Evolutionary conservation across 2,329 filamentous ascomycete species (phyloP), one percentile per base, ranked within the genome.

Genomic region (Penicillium sp.): DNA sequence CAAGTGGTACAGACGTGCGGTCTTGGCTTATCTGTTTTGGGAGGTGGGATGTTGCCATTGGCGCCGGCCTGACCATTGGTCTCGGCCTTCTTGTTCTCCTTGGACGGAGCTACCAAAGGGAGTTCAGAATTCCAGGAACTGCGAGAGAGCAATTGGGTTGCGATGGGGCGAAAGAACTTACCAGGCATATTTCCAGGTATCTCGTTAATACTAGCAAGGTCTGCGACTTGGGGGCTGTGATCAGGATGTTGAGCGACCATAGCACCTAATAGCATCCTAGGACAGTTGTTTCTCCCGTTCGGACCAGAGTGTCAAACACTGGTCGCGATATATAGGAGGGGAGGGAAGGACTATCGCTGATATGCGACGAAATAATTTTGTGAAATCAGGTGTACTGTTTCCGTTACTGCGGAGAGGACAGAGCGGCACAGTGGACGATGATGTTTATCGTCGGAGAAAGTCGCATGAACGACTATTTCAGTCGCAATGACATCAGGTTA

Each of bases 21-120:
- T 59, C 93, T 85, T 50, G 94, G 94, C 78, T 97, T 99, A 75
- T 99, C 94, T 58, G 91, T 96, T 78, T 97, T 99, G 43, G 93
- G 89, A 33, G 90, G 89, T 62, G 90, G 90, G 60, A 69, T 61
- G 34, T 62, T 65, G 39, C 58, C 57, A 55, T 75, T 71, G 37
- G 59, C 50, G 46, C 63, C 62, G 23, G 59, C 50, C 46, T 59
- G 62, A 30, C 57, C 60, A 47, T 65, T 71, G 48, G 65, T 53
- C 29, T 69, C 64, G 51, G 54, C 52, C 51, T 71, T 72, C 44
- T 63, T 58, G 24, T 41, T 62, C 23, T 69, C 66, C 46, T 66
- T 67, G 18, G 62, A 43, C 30, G 61, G 54, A 37, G 61, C 62
- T 63, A 51, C 30, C 37, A 48, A 54, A 51, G 52, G 45, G 44